phyloP scores from a whole-genome alignment of 306 rosid species.

The Arachis stenosperma region DNA sequence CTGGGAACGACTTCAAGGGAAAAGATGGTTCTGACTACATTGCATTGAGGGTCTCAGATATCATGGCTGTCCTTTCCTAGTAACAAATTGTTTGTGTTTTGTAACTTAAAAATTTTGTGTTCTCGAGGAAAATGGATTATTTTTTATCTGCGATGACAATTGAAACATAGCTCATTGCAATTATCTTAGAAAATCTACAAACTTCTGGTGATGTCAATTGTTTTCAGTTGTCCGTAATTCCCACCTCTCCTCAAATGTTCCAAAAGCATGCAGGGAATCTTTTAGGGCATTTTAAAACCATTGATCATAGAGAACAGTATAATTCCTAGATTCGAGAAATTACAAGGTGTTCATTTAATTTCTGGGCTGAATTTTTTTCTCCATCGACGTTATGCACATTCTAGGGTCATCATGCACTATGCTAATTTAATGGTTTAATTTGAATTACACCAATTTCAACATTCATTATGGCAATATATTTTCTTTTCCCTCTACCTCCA shows the following conservation, averaged over 20 bases:
- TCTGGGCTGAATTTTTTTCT: too few species aligned
- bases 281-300: neutral
- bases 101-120: slow-evolving; percentile 21
- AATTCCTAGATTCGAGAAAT: too few species aligned
- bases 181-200: neutral
- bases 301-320: too few species aligned
- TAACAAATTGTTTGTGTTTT: slow-evolving; percentile 14
- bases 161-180: slow-evolving; percentile 37
- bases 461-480: too few species aligned
- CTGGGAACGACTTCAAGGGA: slow-evolving; percentile 84
- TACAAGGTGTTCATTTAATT: too few species aligned
- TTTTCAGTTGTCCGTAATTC: neutral
- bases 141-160: slow-evolving; percentile 37
- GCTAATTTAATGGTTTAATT: too few species aligned
- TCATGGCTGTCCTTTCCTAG: slow-evolving; percentile 81
- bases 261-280: neutral
- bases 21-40: slow-evolving; percentile 86
- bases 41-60: slow-evolving; percentile 71
- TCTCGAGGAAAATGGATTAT: slow-evolving; percentile 26
- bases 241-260: neutral
- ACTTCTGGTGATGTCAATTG: neutral
- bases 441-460: too few species aligned
- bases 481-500: too few species aligned
- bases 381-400: too few species aligned
- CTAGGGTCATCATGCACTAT: too few species aligned